Conservation (phyloP, 495 filamentous ascomycete species). For the Talaromyces wortmannii region DNA sequence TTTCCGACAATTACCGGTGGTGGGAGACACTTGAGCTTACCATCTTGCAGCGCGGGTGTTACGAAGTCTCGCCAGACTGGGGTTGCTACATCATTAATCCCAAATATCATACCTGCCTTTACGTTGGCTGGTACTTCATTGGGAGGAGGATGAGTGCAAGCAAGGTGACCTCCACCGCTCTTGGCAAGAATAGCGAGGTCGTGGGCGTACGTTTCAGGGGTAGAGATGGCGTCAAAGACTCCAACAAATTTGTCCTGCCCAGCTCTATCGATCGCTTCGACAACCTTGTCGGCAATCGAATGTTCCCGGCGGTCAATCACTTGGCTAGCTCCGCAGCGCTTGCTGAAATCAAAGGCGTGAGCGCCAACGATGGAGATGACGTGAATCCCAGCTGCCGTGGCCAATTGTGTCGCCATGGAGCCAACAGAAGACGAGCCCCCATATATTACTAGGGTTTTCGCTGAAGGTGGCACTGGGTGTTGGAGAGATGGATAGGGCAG, state of each 20-base stretch:
- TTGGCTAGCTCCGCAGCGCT: slow-evolving; percentile 44
- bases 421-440: slow-evolving; percentile 56
- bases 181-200: slow-evolving; percentile 23
- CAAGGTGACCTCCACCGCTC: slow-evolving; percentile 26
- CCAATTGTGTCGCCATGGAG: slow-evolving; percentile 55
- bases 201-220: slow-evolving; percentile 19
- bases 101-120: slow-evolving; percentile 35
- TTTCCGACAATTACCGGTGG: slow-evolving; percentile 25
- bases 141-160: slow-evolving; percentile 21
- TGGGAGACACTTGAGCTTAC: slow-evolving; percentile 18
- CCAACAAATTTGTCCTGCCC: slow-evolving; percentile 19
- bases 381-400: slow-evolving; percentile 47
- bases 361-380: slow-evolving; percentile 49
- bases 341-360: slow-evolving; percentile 47
- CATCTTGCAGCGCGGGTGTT: slow-evolving; percentile 19
- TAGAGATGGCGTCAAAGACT: slow-evolving; percentile 34
- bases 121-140: slow-evolving; percentile 26
- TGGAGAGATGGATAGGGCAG: slow-evolving; percentile 26
- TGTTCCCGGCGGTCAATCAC: slow-evolving; percentile 51
- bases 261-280: slow-evolving; percentile 18
- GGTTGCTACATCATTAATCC: slow-evolving; percentile 32
- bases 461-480: neutral
- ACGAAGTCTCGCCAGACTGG: slow-evolving; percentile 32
- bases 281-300: slow-evolving; percentile 21
- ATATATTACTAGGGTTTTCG: slow-evolving; percentile 48